Base-by-base conservation (phyloP, 2,329 filamentous ascomycete species). In the Thielaviopsis musarum region DNA sequence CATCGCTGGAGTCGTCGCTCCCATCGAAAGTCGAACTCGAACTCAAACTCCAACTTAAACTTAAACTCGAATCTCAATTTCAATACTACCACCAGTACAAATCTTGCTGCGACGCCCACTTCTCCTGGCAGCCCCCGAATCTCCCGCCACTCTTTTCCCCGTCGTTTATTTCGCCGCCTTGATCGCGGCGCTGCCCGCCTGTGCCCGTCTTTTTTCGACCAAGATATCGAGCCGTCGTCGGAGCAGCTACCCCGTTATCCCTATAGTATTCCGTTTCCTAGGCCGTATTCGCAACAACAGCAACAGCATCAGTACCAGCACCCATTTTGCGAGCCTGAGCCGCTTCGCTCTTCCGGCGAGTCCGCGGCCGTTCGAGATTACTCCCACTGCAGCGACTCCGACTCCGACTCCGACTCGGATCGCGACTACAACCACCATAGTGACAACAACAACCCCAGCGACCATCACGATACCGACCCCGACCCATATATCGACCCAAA, bases 141-240 rank as follows among this genome's bases (percentile, higher is more conserved):
- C 41, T 30, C 30, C 49, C 49, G 57, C 34, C 56, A 52, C 21
- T 57, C 49, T 58, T 54, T 34, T 45, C 57, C 59, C 53, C 56
- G 53, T 34, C 56, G 57, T 49, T 53, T 61, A 52, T 24, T 61
- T 54, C 60, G 57, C 51, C 60, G 60, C 21, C 22, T 61, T 41
- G 26, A 59, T 34, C 52, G 30, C 57, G 48, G 60, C 57, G 60
- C 60, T 52, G 55, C 54, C 57, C 49, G 57, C 56, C 52, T 58
- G 12, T 54, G 54, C 15, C 54, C 24, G 19, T 30, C 34, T 24
- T 54, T 59, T 55, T 30, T 30, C 48, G 22, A 61, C 51, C 5
- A 26, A 41, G 55, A 58, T 45, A 3, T 38, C 48, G 28, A 41
- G n/a, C 49, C 30, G 15, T 54, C 48, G 26, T 57, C 59, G 21